Conservation (phyloP, 2,329 filamentous ascomycete genomes). For the Sporothrix pallida region DNA sequence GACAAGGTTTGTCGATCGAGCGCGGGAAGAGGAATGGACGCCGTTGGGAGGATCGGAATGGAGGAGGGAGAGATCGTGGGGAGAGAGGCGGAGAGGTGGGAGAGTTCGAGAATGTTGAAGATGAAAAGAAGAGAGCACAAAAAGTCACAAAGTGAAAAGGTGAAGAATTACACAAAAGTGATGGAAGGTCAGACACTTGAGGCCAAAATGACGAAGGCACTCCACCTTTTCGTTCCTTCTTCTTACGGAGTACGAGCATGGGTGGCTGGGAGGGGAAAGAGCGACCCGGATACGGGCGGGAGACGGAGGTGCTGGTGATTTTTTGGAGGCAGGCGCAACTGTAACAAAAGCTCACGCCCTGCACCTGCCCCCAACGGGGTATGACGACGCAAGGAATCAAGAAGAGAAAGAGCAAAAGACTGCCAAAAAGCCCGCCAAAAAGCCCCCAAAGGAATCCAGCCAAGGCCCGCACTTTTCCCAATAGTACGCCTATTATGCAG, state of each 20-base stretch:
- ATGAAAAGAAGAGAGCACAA: neutral
- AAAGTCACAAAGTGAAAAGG: neutral
- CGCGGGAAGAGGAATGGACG: conserved; percentile 21
- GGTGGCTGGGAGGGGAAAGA: conserved; percentile 29
- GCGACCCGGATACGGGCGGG: conserved; percentile 25
- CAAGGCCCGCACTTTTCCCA: conserved; percentile 20
- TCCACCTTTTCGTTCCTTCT: conserved; percentile 13
- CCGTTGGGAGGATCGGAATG: conserved; percentile 21
- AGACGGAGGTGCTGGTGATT: neutral
- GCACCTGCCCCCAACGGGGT: conserved; percentile 13
- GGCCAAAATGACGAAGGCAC: conserved; percentile 20
- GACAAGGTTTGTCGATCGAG: conserved; percentile 25
- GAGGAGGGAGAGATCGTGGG: neutral
- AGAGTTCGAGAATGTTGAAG: neutral
- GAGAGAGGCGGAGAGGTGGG: neutral
- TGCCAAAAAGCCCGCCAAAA: neutral
- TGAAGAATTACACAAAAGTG: conserved; percentile 1
- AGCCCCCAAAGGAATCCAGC: conserved; percentile 4
- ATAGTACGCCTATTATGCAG: conserved; percentile 17
- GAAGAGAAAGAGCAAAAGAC: neutral
- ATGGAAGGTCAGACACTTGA: neutral
- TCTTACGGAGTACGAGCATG: neutral
- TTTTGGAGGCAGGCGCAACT: neutral
- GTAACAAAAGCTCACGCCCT: neutral
- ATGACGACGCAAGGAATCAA: neutral